Conservation (phyloP, 1,284 basidiomycete genomes). For the Fomitopsis betulina region DNA sequence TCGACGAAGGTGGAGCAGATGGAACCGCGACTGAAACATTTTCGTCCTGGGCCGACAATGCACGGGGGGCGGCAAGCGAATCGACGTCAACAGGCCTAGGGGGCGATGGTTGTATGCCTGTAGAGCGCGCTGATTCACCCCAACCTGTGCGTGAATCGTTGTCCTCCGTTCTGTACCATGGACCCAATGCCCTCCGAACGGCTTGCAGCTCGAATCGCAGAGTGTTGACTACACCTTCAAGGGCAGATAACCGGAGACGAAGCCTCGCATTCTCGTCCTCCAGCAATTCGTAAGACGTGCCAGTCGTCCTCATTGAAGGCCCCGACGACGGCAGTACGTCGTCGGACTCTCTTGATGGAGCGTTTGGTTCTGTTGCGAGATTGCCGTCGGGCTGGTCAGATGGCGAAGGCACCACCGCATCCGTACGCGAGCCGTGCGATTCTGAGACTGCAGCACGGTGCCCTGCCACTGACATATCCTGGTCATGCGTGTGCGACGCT, state of each 20-base stretch:
- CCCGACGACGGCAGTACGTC: neutral
- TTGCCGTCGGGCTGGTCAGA: slow-evolving; percentile 23
- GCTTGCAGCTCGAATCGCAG: slow-evolving; percentile 17
- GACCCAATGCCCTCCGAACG: slow-evolving; percentile 19
- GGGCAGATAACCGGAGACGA: slow-evolving; percentile 15
- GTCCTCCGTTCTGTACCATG: slow-evolving; percentile 19
- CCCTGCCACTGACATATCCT: slow-evolving; percentile 30
- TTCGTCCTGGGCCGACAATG: neutral
- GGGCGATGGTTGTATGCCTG: neutral
- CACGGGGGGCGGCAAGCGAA: neutral
- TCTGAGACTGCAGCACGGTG: slow-evolving; percentile 28
- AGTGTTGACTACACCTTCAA: slow-evolving; percentile 18
- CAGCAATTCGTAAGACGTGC: neutral
- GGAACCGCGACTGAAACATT: neutral
- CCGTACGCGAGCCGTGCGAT: neutral
- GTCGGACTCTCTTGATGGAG: neutral
- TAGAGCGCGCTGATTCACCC: neutral
- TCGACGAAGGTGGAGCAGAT: neutral
- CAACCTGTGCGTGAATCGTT: neutral
- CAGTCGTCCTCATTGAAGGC: neutral
- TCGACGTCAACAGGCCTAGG: neutral
- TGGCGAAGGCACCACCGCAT: neutral
- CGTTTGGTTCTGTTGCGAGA: no score
- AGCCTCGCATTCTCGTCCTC: slow-evolving; percentile 18
- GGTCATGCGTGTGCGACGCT: slow-evolving; percentile 28